These are phyloP conservation scores for Ascoidea asiatica DNA, from an alignment of 805 yeast species.

Conservation along the genomic window DNA sequence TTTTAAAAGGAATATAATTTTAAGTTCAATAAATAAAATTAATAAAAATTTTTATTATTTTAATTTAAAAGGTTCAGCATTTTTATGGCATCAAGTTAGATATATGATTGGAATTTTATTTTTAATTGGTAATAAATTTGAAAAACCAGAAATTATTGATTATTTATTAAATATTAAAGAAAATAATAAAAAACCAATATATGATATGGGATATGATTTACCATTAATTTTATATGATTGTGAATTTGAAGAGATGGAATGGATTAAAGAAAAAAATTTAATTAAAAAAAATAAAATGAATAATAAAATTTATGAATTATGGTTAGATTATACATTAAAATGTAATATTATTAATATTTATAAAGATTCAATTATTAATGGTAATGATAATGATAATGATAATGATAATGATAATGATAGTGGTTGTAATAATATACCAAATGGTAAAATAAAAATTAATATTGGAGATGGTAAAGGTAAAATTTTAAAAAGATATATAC, in stretches of 20 bases:
- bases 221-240: conserved; percentile 86
- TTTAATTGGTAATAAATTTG: conserved; percentile 67
- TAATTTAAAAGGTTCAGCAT: conserved; percentile 78
- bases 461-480: conserved; percentile 73
- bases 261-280: conserved; percentile 27
- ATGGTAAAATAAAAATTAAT: conserved; percentile 27
- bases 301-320: conserved; percentile 31
- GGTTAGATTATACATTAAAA: conserved; percentile 46
- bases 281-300: conserved; percentile 27
- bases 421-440: not conserved
- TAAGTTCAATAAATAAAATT: conserved; percentile 31
- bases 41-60: conserved; percentile 43
- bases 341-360: conserved; percentile 37
- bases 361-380: conserved; percentile 20
- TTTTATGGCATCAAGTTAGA: conserved; percentile 95
- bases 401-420: not conserved
- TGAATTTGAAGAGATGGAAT: conserved; percentile 52
- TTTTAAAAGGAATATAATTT: conserved; percentile 48
- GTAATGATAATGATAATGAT: conserved; percentile 1
- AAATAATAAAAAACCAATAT: conserved; percentile 59
- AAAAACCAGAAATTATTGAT: conserved; percentile 40
- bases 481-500: conserved; percentile 40
- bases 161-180: conserved; percentile 43
- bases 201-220: conserved; percentile 80
- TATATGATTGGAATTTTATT: conserved; percentile 84